phyloP scores from a whole-genome alignment of 1,284 basidiomycete genomes.

The Hymenochaete sp. region DNA sequence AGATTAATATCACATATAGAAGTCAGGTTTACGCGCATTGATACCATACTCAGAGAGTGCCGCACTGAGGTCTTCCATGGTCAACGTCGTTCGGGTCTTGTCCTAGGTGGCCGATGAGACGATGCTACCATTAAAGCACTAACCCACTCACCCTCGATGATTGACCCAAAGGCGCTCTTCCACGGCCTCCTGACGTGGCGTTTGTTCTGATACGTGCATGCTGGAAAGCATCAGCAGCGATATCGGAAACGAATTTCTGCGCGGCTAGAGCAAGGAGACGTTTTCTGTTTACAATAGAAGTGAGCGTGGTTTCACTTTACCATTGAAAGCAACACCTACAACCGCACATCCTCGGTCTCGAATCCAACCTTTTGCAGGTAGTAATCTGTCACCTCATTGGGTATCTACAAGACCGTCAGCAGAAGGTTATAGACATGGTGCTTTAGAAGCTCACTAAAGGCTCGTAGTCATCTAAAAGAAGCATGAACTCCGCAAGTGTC shows the following conservation, averaged over 20 bases:
- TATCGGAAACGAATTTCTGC: conserved; percentile 97
- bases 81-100: conserved; percentile 91
- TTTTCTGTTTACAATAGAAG: conserved; percentile 53
- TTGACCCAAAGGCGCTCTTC: conserved; percentile 48
- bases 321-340: conserved; percentile 45
- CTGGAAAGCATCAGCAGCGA: conserved; percentile 94
- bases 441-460: conserved; percentile 63
- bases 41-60: conserved; percentile 95
- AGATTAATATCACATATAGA: conserved; percentile 50
- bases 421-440: neutral
- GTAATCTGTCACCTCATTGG: conserved; percentile 97
- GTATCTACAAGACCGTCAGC: conserved; percentile 27
- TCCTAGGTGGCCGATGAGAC: conserved; percentile 42
- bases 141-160: conserved; percentile 46
- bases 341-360: conserved; percentile 86
- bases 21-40: conserved; percentile 87
- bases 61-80: conserved; percentile 93
- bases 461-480: conserved; percentile 95
- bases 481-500: conserved; percentile 88
- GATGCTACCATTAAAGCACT: neutral
- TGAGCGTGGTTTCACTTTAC: neutral
- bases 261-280: conserved; percentile 91
- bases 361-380: conserved; percentile 96
- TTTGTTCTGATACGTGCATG: conserved; percentile 92
- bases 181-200: conserved; percentile 53